A percentile compares a stretch with the other conserved stretches of the same genome.
phyloP scores from a whole-genome alignment of 768 basidiomycete genomes.

The Tylopilus sp. region DNA sequence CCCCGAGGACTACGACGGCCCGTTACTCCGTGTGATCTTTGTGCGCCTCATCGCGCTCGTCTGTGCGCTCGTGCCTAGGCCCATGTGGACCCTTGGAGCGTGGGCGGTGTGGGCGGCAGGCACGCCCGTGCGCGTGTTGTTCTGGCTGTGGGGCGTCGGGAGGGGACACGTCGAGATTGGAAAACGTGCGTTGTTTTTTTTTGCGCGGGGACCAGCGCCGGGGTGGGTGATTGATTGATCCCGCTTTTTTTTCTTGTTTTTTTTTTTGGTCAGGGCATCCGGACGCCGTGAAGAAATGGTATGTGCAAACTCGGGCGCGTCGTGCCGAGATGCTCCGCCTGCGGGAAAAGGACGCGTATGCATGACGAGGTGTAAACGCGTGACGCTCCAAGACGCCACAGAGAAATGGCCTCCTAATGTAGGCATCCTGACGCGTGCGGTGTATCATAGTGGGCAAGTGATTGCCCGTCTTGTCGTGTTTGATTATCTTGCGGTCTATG shows the following conservation, averaged over 20 bases:
- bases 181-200: slow-evolving; percentile 1
- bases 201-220: too few relatives aligned
- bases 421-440: background rate
- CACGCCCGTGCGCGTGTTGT: background rate
- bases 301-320: background rate
- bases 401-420: too few relatives aligned
- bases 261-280: background rate
- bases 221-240: too few relatives aligned
- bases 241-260: too few relatives aligned
- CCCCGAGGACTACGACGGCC: too few relatives aligned
- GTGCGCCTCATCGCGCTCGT: background rate
- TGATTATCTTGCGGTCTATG: background rate
- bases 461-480: background rate
- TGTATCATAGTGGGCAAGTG: background rate
- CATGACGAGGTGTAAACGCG: too few relatives aligned
- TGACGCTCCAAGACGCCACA: too few relatives aligned
- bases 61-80: background rate
- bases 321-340: background rate
- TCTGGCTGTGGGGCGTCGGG: slow-evolving; percentile 19
- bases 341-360: too few relatives aligned
- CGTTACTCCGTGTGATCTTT: too few relatives aligned
- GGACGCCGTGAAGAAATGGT: background rate
- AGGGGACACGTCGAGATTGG: background rate
- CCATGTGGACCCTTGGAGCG: background rate
- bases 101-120: background rate